Evolutionary conservation across 352 stramenopile genomes (phyloP).

Genomic region (Pythium volutum): DNA sequence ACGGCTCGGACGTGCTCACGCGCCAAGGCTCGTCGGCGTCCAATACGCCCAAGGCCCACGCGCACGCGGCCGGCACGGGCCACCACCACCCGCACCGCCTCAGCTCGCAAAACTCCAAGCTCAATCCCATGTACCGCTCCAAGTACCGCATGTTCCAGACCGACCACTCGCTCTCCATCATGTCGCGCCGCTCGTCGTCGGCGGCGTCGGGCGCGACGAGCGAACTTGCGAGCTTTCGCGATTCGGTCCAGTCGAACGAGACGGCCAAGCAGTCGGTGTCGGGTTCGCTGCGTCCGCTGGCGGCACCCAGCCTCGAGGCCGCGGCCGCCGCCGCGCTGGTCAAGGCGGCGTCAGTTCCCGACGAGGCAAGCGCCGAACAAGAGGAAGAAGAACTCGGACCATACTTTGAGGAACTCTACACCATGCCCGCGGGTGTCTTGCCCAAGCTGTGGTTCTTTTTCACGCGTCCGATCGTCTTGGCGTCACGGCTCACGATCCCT

Average conservation of each 20-base stretch:
- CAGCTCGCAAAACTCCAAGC: constrained; percentile 31
- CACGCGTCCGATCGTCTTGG: constrained; percentile 61
- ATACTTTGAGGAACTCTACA: constrained; percentile 64
- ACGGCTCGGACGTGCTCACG: not conserved
- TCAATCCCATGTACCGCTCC: constrained; percentile 58
- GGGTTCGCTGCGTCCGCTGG: constrained; percentile 11
- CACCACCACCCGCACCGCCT: constrained; percentile 33
- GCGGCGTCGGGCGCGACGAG: not conserved
- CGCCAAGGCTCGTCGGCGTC: constrained; percentile 16
- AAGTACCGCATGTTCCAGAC: constrained; percentile 76
- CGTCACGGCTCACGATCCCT: constrained; percentile 67
- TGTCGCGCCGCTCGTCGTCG: constrained; percentile 10
- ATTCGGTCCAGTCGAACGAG: not conserved
- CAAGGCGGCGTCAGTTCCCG: constrained; percentile 1
- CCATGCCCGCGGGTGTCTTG: constrained; percentile 35
- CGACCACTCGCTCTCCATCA: constrained; percentile 25
- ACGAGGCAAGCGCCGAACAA: not conserved
- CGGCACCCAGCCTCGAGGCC: constrained; percentile 6
- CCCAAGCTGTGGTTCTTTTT: constrained; percentile 61
- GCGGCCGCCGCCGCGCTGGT: not conserved
- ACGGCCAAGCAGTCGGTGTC: constrained; percentile 7
- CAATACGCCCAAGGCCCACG: not conserved
- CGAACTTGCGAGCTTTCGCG: not conserved
- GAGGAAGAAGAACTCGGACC: constrained; percentile 30
- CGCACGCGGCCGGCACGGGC: constrained; percentile 1